phyloP scores from a whole-genome alignment of 2,329 filamentous ascomycete genomes.

The Trichoderma oligosporum region DNA sequence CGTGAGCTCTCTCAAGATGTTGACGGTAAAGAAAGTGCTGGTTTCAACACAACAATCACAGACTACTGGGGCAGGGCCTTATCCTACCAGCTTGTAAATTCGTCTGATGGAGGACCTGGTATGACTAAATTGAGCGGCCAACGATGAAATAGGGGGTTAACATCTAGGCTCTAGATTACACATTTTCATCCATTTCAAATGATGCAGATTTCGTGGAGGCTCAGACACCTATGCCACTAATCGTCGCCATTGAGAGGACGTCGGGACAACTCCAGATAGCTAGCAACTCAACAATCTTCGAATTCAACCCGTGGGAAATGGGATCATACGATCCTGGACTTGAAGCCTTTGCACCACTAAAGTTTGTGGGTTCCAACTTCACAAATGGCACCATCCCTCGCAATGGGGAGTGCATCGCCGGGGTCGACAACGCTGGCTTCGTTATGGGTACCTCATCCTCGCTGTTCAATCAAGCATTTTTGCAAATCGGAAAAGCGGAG shows the following conservation, averaged over 20 bases:
- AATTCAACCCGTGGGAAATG: slow-evolving; percentile 77
- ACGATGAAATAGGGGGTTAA: neutral
- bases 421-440: slow-evolving; percentile 79
- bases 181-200: slow-evolving; percentile 63
- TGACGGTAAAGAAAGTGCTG: slow-evolving; percentile 52
- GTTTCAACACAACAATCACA: slow-evolving; percentile 62
- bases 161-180: too few relatives aligned
- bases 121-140: neutral
- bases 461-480: slow-evolving; percentile 75
- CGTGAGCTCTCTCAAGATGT: slow-evolving; percentile 56
- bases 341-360: slow-evolving; percentile 65
- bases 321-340: slow-evolving; percentile 72
- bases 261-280: slow-evolving; percentile 60
- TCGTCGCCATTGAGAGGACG: slow-evolving; percentile 65
- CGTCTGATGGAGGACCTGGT: slow-evolving; percentile 61
- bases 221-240: slow-evolving; percentile 66
- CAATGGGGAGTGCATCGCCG: slow-evolving; percentile 62
- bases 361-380: slow-evolving; percentile 72
- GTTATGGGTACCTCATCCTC: slow-evolving; percentile 83
- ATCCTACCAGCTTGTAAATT: slow-evolving; percentile 74
- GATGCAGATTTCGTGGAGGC: slow-evolving; percentile 59
- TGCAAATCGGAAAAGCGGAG: slow-evolving; percentile 49
- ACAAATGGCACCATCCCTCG: slow-evolving; percentile 55
- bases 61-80: slow-evolving; percentile 79
- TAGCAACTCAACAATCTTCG: slow-evolving; percentile 70